Evolutionary conservation across 2,329 filamentous ascomycete species (phyloP).

Genomic region (Phialocephala subalpina): DNA sequence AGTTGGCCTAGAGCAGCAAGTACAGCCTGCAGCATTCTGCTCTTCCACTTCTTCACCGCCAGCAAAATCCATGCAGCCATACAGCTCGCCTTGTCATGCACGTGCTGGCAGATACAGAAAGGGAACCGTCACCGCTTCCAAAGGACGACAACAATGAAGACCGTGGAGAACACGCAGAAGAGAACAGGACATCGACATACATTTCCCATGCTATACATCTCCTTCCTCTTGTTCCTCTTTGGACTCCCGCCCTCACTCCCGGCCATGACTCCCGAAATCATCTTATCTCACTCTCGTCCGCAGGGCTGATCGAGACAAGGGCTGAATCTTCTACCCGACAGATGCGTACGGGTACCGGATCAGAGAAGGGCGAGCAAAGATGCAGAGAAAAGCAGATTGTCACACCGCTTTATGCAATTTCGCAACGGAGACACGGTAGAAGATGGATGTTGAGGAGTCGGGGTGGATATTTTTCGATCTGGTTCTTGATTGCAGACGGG

Average conservation of each 20-base stretch:
- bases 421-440: background rate
- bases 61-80: background rate
- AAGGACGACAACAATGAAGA: background rate
- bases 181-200: background rate
- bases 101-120: background rate
- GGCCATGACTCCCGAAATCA: conserved; percentile 1
- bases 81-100: conserved; percentile 2
- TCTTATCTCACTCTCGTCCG: background rate
- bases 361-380: background rate
- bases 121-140: background rate
- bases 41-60: conserved; percentile 5
- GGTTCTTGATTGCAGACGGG: background rate
- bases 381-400: background rate
- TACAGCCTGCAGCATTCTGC: too few species aligned
- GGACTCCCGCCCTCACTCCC: background rate
- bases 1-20: too few species aligned
- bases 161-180: background rate
- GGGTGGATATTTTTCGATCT: background rate
- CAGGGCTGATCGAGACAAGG: background rate
- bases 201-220: background rate
- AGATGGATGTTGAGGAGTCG: background rate
- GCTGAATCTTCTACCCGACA: background rate
- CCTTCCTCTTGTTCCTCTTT: background rate
- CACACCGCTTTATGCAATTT: background rate
- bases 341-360: background rate